phyloP scores from a whole-genome alignment of 2,329 filamentous ascomycete genomes.

The Blumeria graminis region DNA sequence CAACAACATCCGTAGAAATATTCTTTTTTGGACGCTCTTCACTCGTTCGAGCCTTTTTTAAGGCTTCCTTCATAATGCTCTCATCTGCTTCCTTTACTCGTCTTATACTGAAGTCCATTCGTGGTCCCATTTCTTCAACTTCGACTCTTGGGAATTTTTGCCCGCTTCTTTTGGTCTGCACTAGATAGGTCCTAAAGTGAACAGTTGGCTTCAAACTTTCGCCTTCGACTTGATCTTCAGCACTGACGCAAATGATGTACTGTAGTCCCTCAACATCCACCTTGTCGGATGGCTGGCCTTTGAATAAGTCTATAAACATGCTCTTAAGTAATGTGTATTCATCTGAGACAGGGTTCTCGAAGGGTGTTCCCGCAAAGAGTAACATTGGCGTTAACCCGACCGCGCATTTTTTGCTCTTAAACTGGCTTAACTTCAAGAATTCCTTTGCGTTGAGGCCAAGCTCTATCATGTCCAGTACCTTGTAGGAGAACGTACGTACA shows the following conservation, averaged over 20 bases:
- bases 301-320: constrained; percentile 77
- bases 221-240: constrained; percentile 32
- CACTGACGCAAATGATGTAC: constrained; percentile 64
- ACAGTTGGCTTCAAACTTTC: constrained; percentile 29
- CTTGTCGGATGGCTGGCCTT: constrained; percentile 50
- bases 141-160: constrained; percentile 77
- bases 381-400: constrained; percentile 76
- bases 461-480: constrained; percentile 88
- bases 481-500: constrained; percentile 59
- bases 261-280: constrained; percentile 90
- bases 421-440: constrained; percentile 46
- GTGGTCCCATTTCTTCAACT: constrained; percentile 82
- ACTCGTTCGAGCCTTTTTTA: constrained; percentile 56
- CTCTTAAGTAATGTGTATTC: constrained; percentile 72
- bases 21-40: constrained; percentile 89
- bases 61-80: constrained; percentile 63
- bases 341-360: constrained; percentile 57
- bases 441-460: constrained; percentile 54
- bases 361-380: constrained; percentile 70
- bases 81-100: constrained; percentile 57
- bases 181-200: constrained; percentile 58
- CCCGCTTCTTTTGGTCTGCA: constrained; percentile 65
- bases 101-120: constrained; percentile 77
- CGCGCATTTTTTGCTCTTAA: constrained; percentile 52
- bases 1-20: constrained; percentile 69